Evolutionary conservation across 257 asterid genomes (phyloP).

Genomic region (Plantago ovata): DNA sequence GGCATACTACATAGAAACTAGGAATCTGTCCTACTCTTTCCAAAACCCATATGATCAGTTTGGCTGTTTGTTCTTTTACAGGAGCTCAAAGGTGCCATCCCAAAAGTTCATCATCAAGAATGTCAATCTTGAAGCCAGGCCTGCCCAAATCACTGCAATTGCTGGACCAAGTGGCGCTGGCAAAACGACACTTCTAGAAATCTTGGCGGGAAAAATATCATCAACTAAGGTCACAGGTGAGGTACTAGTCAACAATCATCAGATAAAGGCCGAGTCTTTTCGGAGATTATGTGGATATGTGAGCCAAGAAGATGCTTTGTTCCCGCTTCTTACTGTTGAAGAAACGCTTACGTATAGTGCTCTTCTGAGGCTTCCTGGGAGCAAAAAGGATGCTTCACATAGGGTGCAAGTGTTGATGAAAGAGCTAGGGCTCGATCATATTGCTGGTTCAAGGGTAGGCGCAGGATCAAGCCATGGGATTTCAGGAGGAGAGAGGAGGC

Average conservation of each 20-base stretch:
- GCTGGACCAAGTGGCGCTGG: conserved; percentile 98
- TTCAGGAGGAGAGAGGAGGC: conserved; percentile 84
- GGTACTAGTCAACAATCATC: conserved; percentile 46
- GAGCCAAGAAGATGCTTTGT: conserved; percentile 75
- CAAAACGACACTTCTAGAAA: conserved; percentile 69
- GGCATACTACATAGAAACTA: conserved; percentile 48
- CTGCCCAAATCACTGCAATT: conserved; percentile 76
- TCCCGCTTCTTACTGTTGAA: conserved; percentile 75
- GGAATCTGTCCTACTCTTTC: conserved; percentile 44
- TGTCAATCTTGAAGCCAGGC: conserved; percentile 56
- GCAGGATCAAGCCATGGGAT: conserved; percentile 53
- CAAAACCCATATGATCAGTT: conserved; percentile 24
- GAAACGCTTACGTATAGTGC: conserved; percentile 75
- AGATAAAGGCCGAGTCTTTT: conserved; percentile 31
- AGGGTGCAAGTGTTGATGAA: conserved; percentile 48
- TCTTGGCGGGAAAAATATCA: conserved; percentile 64
- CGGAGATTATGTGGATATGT: conserved; percentile 62
- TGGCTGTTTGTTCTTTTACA: conserved; percentile 22
- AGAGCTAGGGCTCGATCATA: conserved; percentile 66
- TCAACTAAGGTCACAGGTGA: conserved; percentile 46
- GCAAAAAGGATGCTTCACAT: conserved; percentile 26
- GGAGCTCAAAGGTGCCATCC: conserved; percentile 21
- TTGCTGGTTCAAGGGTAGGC: conserved; percentile 52
- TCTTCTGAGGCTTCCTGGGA: conserved; percentile 53
- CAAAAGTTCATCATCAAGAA: conserved; percentile 44